Evolutionary conservation across 139 green algal species (phyloP).

Genomic region (Chlorella sp.): DNA sequence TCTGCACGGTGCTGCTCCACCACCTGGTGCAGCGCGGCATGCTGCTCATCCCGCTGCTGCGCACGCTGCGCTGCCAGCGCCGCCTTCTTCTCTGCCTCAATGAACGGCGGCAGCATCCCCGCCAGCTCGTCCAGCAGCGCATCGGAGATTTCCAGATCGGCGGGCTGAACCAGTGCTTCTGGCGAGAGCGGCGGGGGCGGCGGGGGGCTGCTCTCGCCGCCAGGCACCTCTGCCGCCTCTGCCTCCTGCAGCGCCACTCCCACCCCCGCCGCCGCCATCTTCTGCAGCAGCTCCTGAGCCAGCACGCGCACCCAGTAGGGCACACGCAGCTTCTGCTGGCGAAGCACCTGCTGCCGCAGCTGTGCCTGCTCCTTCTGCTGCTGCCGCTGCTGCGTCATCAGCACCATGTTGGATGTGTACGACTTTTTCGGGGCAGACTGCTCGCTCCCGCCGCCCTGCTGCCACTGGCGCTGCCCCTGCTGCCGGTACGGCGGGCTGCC

Average conservation of each 20-base stretch:
- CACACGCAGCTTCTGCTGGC: slow-evolving; percentile 15
- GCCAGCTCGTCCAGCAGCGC: background rate
- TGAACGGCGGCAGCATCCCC: background rate
- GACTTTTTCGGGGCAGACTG: too few species aligned
- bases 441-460: too few species aligned
- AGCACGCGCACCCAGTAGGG: slow-evolving; percentile 15
- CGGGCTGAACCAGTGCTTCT: too few species aligned
- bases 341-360: background rate
- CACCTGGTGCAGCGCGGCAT: background rate
- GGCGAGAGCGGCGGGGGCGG: background rate
- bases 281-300: slow-evolving; percentile 4
- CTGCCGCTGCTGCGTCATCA: background rate
- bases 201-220: background rate
- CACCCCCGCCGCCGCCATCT: background rate
- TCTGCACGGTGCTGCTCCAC: background rate
- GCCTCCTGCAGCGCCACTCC: background rate
- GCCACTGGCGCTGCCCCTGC: too few species aligned
- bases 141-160: background rate
- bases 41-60: background rate
- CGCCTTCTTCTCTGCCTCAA: background rate
- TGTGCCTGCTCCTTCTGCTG: slow-evolving; percentile 19
- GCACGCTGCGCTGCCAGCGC: background rate
- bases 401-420: too few species aligned
- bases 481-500: too few species aligned
- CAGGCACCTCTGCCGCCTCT: background rate